Evolutionary conservation across 257 asterid genomes (phyloP).

Genomic region (Scutellaria barbata): DNA sequence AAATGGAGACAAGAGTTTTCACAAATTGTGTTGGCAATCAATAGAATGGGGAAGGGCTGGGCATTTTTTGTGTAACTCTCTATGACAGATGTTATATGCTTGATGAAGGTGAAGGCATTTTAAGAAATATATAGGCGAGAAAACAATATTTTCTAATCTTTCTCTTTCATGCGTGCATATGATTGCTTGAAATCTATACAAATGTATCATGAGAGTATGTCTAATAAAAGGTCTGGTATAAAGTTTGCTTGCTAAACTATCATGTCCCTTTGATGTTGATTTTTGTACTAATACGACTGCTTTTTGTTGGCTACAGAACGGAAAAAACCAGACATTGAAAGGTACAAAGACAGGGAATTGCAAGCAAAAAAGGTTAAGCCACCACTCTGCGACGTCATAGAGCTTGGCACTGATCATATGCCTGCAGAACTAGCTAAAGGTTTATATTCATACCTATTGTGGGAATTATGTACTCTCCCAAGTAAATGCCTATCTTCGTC

Average conservation of each 20-base stretch:
- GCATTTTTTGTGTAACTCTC: neutral
- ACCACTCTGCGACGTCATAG: slow-evolving; percentile 55
- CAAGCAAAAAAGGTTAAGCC: slow-evolving; percentile 39
- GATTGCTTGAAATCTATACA: too few species aligned
- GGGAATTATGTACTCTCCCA: neutral
- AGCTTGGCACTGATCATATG: slow-evolving; percentile 50
- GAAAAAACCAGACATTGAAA: slow-evolving; percentile 57
- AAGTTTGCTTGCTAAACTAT: neutral
- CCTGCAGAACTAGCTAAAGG: slow-evolving; percentile 80
- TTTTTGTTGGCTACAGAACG: slow-evolving; percentile 41
- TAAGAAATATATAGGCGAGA: neutral
- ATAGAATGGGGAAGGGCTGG: neutral
- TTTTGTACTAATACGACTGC: neutral
- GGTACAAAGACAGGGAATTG: slow-evolving; percentile 50
- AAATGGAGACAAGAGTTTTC: neutral
- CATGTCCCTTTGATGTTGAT: neutral
- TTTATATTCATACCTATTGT: slow-evolving; percentile 27
- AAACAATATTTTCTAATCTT: neutral
- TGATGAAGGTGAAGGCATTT: neutral
- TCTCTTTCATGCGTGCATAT: neutral
- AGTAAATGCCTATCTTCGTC: neutral
- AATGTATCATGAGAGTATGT: neutral
- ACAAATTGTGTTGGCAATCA: neutral
- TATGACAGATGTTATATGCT: neutral
- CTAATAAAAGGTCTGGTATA: neutral